Evolutionary conservation across 2,329 filamentous ascomycete genomes (phyloP).

Genomic region (Fusarium sp.): DNA sequence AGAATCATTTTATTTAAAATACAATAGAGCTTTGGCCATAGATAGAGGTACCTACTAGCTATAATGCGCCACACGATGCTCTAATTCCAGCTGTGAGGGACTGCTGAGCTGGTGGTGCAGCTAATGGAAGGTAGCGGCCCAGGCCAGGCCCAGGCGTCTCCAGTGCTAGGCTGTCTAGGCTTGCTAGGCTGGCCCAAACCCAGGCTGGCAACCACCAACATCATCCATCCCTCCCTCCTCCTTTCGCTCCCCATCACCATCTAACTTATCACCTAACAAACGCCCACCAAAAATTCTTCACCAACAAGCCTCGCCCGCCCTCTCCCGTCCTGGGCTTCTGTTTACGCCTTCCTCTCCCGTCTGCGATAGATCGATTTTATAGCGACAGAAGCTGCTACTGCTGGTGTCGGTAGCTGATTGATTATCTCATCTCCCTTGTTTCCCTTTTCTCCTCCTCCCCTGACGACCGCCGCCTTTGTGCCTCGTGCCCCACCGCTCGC

Average conservation of each 20-base stretch:
- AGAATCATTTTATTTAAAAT: not conserved
- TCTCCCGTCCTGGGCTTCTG: conserved; percentile 1
- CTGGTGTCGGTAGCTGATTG: conserved; percentile 38
- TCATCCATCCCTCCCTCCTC: conserved; percentile 35
- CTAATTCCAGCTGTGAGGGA: conserved; percentile 29
- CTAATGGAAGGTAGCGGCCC: conserved; percentile 11
- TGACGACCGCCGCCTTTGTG: conserved; percentile 45
- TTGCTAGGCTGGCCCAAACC: conserved; percentile 13
- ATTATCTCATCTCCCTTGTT: conserved; percentile 25
- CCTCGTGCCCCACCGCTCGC: conserved; percentile 48
- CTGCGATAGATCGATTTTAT: conserved; percentile 32
- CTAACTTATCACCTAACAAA: conserved; percentile 38
- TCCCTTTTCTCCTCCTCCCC: conserved; percentile 35
- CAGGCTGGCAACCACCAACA: conserved; percentile 33
- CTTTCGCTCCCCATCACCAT: conserved; percentile 40
- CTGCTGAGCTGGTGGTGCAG: conserved; percentile 19
- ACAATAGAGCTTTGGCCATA: not conserved
- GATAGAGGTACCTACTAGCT: not conserved
- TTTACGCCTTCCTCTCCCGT: not conserved
- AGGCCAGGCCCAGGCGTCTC: conserved; percentile 4
- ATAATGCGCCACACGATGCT: conserved; percentile 37
- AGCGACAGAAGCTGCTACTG: conserved; percentile 33
- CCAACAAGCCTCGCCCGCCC: conserved; percentile 23
- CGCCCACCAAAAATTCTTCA: conserved; percentile 37
- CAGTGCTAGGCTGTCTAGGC: conserved; percentile 11